These are phyloP conservation scores for Saccharomycopsis javanensis DNA, from an alignment of 805 yeast genomes.

Conservation along the genomic window DNA sequence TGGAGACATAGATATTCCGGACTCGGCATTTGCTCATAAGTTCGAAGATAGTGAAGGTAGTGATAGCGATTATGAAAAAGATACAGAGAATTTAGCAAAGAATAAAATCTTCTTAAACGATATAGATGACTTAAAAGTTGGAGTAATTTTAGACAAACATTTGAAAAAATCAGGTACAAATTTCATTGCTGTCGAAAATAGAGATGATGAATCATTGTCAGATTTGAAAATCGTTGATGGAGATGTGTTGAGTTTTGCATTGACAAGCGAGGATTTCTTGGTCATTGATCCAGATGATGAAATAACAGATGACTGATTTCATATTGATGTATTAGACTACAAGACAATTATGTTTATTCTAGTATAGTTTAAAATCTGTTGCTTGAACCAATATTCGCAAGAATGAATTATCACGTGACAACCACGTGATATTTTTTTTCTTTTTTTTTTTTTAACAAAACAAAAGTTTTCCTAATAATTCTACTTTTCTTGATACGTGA, in stretches of 20 bases:
- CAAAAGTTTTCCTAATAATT: too few relatives aligned
- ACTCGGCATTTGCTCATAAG: constrained; percentile 4
- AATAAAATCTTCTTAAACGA: neutral
- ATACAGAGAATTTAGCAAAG: neutral
- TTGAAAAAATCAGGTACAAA: constrained; percentile 11
- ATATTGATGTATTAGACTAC: too few relatives aligned
- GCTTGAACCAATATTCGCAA: too few relatives aligned
- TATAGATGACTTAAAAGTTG: constrained; percentile 8
- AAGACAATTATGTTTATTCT: too few relatives aligned
- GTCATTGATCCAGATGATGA: constrained; percentile 14
- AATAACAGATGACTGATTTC: neutral
- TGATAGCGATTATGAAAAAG: constrained; percentile 4
- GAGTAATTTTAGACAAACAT: constrained; percentile 11
- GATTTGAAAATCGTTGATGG: constrained; percentile 9
- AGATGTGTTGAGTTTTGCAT: constrained; percentile 14
- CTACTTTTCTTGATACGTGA: too few relatives aligned
- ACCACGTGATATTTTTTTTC: too few relatives aligned
- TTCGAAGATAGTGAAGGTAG: constrained; percentile 9
- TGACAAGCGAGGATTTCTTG: constrained; percentile 14
- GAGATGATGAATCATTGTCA: neutral
- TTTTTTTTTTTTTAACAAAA: too few relatives aligned
- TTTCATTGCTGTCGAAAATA: constrained; percentile 7
- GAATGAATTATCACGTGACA: too few relatives aligned
- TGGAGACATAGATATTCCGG: constrained; percentile 14
- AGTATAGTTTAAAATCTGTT: too few relatives aligned